Conservation (phyloP, 2,329 filamentous ascomycete genomes). For the Botrytis squamosa region DNA sequence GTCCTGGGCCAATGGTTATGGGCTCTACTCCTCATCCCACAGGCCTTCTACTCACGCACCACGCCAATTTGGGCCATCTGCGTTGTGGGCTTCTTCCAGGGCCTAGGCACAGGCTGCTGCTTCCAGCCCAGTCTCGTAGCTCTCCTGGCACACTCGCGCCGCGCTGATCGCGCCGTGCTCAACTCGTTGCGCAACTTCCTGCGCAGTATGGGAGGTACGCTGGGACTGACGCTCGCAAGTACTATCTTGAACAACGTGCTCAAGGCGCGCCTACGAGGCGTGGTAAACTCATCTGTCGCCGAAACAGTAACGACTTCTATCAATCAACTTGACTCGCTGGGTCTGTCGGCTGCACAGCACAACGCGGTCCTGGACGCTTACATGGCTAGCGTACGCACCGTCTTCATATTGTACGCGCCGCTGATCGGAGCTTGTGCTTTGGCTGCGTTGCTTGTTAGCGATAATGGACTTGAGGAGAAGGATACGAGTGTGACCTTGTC, state of each 20-base stretch:
- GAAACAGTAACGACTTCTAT: slow-evolving; percentile 15
- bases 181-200: slow-evolving; percentile 37
- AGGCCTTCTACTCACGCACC: slow-evolving; percentile 6
- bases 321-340: not conserved
- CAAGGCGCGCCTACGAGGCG: not conserved
- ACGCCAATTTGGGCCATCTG: slow-evolving; percentile 7
- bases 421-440: slow-evolving; percentile 14
- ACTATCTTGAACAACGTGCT: slow-evolving; percentile 22
- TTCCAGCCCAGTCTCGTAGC: slow-evolving; percentile 32
- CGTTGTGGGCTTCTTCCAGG: slow-evolving; percentile 8
- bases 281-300: not conserved
- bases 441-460: not conserved
- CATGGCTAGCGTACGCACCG: slow-evolving; percentile 31
- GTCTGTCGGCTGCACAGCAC: slow-evolving; percentile 1
- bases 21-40: not conserved
- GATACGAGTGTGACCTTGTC: not conserved
- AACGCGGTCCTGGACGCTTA: slow-evolving; percentile 30
- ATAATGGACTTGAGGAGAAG: slow-evolving; percentile 16
- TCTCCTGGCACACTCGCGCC: slow-evolving; percentile 32
- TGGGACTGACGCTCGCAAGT: slow-evolving; percentile 25
- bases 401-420: slow-evolving; percentile 29
- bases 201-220: slow-evolving; percentile 34
- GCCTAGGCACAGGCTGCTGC: slow-evolving; percentile 4
- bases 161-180: slow-evolving; percentile 36
- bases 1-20: not conserved